phyloP scores from a whole-genome alignment of 495 filamentous ascomycete species.

The Podospora pseudocomata region DNA sequence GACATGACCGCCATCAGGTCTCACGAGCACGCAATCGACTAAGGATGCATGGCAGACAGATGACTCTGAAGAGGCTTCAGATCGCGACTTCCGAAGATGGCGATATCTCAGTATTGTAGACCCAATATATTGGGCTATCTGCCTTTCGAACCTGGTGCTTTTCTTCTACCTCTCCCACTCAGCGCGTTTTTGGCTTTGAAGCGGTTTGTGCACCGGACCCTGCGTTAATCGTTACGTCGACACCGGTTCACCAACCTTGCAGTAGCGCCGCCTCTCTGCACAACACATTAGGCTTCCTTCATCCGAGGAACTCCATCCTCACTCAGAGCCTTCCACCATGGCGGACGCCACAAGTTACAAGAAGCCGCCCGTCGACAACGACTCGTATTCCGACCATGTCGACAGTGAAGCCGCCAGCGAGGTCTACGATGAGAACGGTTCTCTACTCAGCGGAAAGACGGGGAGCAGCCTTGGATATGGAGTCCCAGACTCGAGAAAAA shows the following conservation, averaged over 20 bases:
- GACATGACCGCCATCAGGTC: slow-evolving; percentile 3
- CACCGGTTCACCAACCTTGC: neutral
- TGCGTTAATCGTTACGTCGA: neutral
- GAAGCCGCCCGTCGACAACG: neutral
- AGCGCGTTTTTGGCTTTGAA: neutral
- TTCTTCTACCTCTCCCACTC: neutral
- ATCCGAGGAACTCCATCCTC: neutral
- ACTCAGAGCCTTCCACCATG: neutral
- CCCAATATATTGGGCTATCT: neutral
- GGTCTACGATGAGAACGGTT: slow-evolving; percentile 10
- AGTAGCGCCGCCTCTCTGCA: neutral
- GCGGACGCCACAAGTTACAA: slow-evolving; percentile 12
- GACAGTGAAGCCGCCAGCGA: slow-evolving; percentile 19
- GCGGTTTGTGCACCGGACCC: neutral
- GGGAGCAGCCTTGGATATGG: slow-evolving; percentile 14
- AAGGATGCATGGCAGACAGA: neutral
- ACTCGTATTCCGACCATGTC: neutral
- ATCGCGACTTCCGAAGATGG: neutral
- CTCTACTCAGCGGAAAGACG: slow-evolving; percentile 1
- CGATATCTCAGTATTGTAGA: neutral
- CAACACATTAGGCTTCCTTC: neutral
- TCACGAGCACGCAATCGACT: slow-evolving; percentile 9
- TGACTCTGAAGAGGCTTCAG: neutral
- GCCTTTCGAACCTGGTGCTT: neutral
- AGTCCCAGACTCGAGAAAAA: slow-evolving; percentile 43